Evolutionary conservation across 257 asterid genomes (phyloP).

Genomic region (Echium plantagineum): DNA sequence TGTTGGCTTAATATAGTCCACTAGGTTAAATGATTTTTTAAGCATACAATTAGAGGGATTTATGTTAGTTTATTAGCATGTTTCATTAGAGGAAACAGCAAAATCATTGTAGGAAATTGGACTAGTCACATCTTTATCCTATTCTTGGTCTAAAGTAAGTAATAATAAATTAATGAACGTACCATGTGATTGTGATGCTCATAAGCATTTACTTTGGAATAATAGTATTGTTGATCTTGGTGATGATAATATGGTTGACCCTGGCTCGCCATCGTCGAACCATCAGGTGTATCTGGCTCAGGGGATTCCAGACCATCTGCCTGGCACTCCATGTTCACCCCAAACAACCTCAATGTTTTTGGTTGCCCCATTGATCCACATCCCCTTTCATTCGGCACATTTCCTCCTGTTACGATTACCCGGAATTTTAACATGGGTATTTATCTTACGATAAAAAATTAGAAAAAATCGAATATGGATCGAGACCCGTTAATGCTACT

Average conservation of each 20-base stretch:
- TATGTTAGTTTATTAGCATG: conserved; percentile 16
- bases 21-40: not conserved
- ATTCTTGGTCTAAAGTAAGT: not conserved
- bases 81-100: conserved; percentile 56
- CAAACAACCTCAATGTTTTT: conserved; percentile 72
- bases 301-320: conserved; percentile 20
- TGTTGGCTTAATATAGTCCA: not conserved
- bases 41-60: not conserved
- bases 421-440: too few relatives aligned
- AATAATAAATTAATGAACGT: conserved; percentile 11
- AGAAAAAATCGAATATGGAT: too few relatives aligned
- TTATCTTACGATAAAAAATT: too few relatives aligned
- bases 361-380: conserved; percentile 33
- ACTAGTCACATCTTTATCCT: conserved; percentile 35
- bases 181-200: conserved; percentile 54
- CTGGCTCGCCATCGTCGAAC: conserved; percentile 40
- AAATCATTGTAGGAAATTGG: conserved; percentile 66
- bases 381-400: conserved; percentile 20
- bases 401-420: too few relatives aligned
- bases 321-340: conserved; percentile 75
- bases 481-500: too few relatives aligned
- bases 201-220: conserved; percentile 9
- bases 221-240: conserved; percentile 4
- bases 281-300: conserved; percentile 29
- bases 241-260: conserved; percentile 25